phyloP scores from a whole-genome alignment of 1,284 basidiomycete genomes.

The Lentinus polychrous region DNA sequence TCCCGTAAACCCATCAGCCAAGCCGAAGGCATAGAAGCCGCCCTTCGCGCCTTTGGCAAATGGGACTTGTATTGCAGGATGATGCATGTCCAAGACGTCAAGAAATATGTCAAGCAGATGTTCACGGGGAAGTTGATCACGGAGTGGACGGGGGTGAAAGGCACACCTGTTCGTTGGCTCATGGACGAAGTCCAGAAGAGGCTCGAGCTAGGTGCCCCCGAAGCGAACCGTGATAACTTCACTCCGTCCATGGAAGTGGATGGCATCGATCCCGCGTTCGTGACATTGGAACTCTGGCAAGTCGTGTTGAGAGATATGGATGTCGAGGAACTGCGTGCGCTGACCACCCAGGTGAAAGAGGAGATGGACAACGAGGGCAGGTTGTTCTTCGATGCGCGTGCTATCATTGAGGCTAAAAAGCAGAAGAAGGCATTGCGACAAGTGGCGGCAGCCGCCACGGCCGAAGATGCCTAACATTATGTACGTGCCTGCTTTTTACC shows the following conservation, averaged over 20 bases:
- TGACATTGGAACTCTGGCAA: conserved; percentile 19
- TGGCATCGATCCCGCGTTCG: conserved; percentile 9
- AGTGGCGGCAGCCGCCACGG: too few relatives aligned
- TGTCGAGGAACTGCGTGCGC: conserved; percentile 18
- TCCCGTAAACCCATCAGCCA: neutral
- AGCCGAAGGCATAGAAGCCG: conserved; percentile 31
- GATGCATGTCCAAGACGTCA: conserved; percentile 24
- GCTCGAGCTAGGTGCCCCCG: conserved; percentile 16
- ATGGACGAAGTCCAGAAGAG: conserved; percentile 40
- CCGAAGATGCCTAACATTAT: too few relatives aligned
- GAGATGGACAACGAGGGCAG: conserved; percentile 19
- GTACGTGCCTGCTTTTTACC: too few relatives aligned
- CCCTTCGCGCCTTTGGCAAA: conserved; percentile 48
- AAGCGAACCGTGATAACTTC: neutral
- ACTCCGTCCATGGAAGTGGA: neutral
- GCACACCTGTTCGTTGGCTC: conserved; percentile 40
- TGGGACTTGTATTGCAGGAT: conserved; percentile 40
- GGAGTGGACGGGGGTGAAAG: conserved; percentile 47
- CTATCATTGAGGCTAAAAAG: conserved; percentile 15
- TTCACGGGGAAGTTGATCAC: conserved; percentile 48
- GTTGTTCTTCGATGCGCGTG: conserved; percentile 17
- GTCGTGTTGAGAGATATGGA: conserved; percentile 19
- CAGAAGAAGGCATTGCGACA: conserved; percentile 2
- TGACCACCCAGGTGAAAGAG: conserved; percentile 21
- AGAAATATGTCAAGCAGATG: conserved; percentile 31